Conservation (phyloP, 129 eudicot species). For the Ambrosia trifida region DNA sequence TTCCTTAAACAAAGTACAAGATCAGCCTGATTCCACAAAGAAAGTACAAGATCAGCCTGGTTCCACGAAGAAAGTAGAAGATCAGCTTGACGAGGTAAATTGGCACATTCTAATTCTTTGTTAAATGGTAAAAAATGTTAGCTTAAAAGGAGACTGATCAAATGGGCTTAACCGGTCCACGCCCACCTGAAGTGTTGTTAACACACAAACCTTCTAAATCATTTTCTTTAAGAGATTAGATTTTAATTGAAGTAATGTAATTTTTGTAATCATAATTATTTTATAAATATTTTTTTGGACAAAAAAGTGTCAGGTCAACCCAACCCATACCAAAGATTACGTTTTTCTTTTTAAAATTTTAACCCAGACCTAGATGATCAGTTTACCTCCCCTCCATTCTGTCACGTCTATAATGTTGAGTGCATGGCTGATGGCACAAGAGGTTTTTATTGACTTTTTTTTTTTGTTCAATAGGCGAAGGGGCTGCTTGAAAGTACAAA, state of each 20-base stretch:
- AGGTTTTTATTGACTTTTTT: conserved; percentile 23
- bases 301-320: neutral
- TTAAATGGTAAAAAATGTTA: neutral
- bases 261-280: neutral
- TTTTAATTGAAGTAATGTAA: neutral
- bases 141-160: neutral
- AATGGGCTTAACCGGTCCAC: neutral
- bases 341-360: neutral
- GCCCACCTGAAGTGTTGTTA: neutral
- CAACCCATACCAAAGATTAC: conserved; percentile 6
- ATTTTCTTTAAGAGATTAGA: neutral
- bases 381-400: neutral
- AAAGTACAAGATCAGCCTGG: conserved; percentile 38
- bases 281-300: neutral
- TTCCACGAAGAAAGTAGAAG: conserved; percentile 59
- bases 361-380: neutral
- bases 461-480: conserved; percentile 75
- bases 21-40: conserved; percentile 37
- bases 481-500: conserved; percentile 86
- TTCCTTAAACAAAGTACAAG: conserved; percentile 61
- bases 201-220: neutral
- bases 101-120: conserved; percentile 17
- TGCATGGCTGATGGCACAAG: conserved; percentile 25
- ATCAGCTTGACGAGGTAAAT: conserved; percentile 88
- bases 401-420: conserved; percentile 17